Conservation (phyloP, 2,329 filamentous ascomycete genomes). For the Colletotrichum liriopes region DNA sequence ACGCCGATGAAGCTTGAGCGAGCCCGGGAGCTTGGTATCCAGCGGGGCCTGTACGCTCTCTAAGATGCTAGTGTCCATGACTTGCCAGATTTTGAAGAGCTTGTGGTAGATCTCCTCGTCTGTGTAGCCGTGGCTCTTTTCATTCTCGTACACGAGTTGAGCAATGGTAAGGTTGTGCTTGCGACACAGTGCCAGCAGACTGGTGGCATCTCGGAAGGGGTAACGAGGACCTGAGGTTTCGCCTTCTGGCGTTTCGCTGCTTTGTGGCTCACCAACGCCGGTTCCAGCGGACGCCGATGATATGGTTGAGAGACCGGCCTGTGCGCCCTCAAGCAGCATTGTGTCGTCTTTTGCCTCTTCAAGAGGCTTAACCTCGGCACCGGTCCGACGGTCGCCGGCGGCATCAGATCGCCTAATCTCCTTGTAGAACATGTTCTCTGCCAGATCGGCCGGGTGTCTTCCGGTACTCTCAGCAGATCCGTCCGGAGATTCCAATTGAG, state of each 20-base stretch:
- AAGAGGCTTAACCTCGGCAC: slow-evolving; percentile 58
- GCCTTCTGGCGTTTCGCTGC: slow-evolving; percentile 37
- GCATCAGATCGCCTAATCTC: slow-evolving; percentile 64
- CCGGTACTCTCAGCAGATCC: slow-evolving; percentile 23
- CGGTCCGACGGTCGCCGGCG: slow-evolving; percentile 61
- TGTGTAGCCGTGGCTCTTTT: slow-evolving; percentile 66
- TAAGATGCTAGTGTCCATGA: slow-evolving; percentile 67
- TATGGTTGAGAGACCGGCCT: neutral
- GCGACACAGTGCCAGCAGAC: slow-evolving; percentile 62
- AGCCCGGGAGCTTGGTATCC: slow-evolving; percentile 61
- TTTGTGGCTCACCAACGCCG: slow-evolving; percentile 26
- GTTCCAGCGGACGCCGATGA: slow-evolving; percentile 2
- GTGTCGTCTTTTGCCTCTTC: slow-evolving; percentile 44
- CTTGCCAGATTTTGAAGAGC: slow-evolving; percentile 64
- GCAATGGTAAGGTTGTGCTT: slow-evolving; percentile 68
- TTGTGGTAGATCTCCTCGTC: slow-evolving; percentile 66
- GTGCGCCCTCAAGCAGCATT: slow-evolving; percentile 18
- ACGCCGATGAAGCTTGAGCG: slow-evolving; percentile 63
- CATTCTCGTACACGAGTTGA: slow-evolving; percentile 67
- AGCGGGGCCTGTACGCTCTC: slow-evolving; percentile 64
- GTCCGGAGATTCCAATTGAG: slow-evolving; percentile 45
- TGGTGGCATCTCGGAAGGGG: slow-evolving; percentile 63
- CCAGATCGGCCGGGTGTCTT: slow-evolving; percentile 62
- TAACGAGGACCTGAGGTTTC: slow-evolving; percentile 55
- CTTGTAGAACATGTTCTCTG: slow-evolving; percentile 68